These are phyloP conservation scores for Coriolopsis trogii DNA, from an alignment of 1,284 basidiomycete species.

Conservation along the genomic window DNA sequence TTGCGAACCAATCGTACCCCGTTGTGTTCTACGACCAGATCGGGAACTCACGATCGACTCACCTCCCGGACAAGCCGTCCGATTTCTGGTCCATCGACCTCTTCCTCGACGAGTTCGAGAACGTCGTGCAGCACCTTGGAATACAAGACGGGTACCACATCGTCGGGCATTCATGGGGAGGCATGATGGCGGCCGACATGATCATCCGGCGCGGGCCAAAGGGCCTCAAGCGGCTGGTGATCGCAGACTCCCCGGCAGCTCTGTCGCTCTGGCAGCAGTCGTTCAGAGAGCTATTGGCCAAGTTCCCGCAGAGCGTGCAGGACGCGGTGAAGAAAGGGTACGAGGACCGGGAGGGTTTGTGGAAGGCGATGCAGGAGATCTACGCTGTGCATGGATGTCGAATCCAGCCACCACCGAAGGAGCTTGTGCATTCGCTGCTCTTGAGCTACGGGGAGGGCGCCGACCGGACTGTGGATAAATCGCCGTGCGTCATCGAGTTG, in stretches of 20 bases:
- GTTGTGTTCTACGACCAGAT: too few species aligned
- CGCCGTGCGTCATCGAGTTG: slow-evolving; percentile 17
- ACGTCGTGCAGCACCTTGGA: slow-evolving; percentile 30
- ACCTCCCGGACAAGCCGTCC: too few species aligned
- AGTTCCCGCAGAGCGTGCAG: slow-evolving; percentile 29
- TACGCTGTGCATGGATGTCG: slow-evolving; percentile 28
- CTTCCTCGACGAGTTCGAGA: too few species aligned
- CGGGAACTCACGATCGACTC: too few species aligned
- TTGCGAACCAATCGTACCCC: too few species aligned
- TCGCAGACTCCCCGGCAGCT: slow-evolving; percentile 28
- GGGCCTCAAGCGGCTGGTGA: slow-evolving; percentile 25
- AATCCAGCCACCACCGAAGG: slow-evolving; percentile 25
- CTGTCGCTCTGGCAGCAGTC: slow-evolving; percentile 23
- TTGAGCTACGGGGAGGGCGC: slow-evolving; percentile 17
- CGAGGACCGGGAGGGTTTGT: slow-evolving; percentile 31
- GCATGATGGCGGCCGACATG: slow-evolving; percentile 30
- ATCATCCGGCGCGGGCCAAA: slow-evolving; percentile 25
- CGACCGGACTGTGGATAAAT: slow-evolving; percentile 23
- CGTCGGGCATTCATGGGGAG: slow-evolving; percentile 40
- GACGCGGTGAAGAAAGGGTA: slow-evolving; percentile 25
- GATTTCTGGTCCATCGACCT: too few species aligned
- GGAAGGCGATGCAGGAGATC: slow-evolving; percentile 27
- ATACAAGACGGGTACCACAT: slow-evolving; percentile 31
- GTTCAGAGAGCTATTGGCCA: slow-evolving; percentile 18
- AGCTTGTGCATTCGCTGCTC: slow-evolving; percentile 20